Base-by-base conservation (phyloP, 1,284 basidiomycete species). In the Trametes polyzona region DNA sequence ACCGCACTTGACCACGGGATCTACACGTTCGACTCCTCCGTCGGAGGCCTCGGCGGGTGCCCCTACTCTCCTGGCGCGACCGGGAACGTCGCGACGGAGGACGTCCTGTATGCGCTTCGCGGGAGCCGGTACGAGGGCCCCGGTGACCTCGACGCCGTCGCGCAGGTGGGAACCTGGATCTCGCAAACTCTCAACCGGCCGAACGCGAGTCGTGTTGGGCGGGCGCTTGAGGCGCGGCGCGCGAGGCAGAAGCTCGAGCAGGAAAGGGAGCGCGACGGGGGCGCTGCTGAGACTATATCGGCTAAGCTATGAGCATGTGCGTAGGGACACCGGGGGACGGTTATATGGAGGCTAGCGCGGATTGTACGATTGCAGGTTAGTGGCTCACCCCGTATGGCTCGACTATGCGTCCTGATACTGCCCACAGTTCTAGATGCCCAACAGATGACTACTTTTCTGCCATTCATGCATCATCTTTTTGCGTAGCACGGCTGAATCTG, bases 41-140 rank as follows among this genome's bases (percentile, higher is more conserved):
- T 97, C 5, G 93, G 88, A 4, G 95, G 95, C 0, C 83, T 98
- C 0, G 96, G 96, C 2, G 95, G 95, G 12, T 98, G 96, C 68
- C 95, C 96, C 1, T 98, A 95, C 74, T 95, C 94, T 0, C 96
- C 96, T 0, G 95, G 95, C 1, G 94, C 95, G 4, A 95, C 92
- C 0, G 94, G 94, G n/a, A 96, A 96, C 66, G 91, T 95, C 24
- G 88, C 92, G 0, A 96, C 93, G 0, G 95, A 96, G 69, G 93
- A 95, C 65, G 86, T 96, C 0, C 78, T 97, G 3, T 95, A 96
- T 65, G 90, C 92, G 0, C 79, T 98, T 5, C 83, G 87, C 46
- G 84, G 80, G 23, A 86, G 87, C 6, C 80, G 80, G 1, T 95
- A 92, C 73, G 73, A 81, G 14, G 87, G 93, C 0, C 82, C 80